Evolutionary conservation across 176 grass and related monocot genomes (phyloP).

Genomic region (Miscanthus lutarioriparius): DNA sequence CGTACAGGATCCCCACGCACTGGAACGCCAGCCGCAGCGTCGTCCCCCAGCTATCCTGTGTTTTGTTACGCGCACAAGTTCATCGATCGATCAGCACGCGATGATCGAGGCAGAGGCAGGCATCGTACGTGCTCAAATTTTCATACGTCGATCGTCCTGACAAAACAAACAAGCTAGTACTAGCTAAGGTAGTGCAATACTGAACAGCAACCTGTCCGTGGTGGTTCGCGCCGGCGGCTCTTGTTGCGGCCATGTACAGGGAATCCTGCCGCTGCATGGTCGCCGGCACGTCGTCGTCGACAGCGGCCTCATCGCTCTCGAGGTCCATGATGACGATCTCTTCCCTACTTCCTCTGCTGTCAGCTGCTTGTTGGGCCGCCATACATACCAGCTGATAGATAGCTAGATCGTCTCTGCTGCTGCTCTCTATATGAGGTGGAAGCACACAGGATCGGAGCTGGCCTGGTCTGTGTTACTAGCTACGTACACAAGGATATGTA

Average conservation of each 20-base stretch:
- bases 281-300: not conserved
- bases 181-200: not conserved
- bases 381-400: not conserved
- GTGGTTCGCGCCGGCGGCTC: not conserved
- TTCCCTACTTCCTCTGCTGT: not conserved
- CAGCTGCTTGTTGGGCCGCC: not conserved
- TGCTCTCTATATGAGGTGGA: no score
- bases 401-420: no score
- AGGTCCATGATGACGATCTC: not conserved
- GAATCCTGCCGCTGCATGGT: conserved; percentile 32
- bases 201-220: conserved; percentile 26
- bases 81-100: no score
- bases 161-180: no score
- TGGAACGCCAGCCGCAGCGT: conserved; percentile 43
- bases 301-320: not conserved
- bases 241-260: conserved; percentile 14
- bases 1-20: conserved; percentile 53
- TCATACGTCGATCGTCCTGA: no score
- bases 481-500: not conserved
- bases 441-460: no score
- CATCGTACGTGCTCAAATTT: no score
- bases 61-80: no score
- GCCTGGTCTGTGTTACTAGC: no score
- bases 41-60: conserved; percentile 30
- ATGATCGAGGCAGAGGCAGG: no score